Base-by-base conservation (phyloP, 768 basidiomycete genomes). In the Butyriboletus loyo region DNA sequence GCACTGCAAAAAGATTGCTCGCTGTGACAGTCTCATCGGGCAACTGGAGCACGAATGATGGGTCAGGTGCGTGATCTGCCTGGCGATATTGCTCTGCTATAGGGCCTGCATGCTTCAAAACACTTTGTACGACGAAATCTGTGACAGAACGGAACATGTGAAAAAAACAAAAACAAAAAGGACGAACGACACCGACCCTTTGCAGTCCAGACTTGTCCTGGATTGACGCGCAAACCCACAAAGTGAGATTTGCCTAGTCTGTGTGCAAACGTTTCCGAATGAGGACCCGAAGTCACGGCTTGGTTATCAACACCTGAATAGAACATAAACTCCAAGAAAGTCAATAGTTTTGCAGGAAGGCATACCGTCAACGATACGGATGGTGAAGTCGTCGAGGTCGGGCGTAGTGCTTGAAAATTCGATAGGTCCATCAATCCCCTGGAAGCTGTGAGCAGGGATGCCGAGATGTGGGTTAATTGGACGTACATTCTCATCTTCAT, bases 1-100 rank as follows among this genome's bases (percentile, higher is more conserved):
- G 95, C 42, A 95, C 78, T 11, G 88, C 93, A 63, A 79, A 93
- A 25, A 97, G 75, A 63, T 93, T 96, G 67, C 87, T 87, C 37
- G 78, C 80, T 13, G 79, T 77, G 49, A 84, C 78, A 8, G 83
- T 74, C 43, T 91, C 86, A 60, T 97, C 86, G 2, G 89, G 79
- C 3, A 97, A 73, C 36, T 85, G 84, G 10, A 95, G 76, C 14
- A 88, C 68, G 59, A 86, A 89, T 4, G 93, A 87, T 1, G 95
- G 86, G 61, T 95, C 90, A 0, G 95, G 95, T 1, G 70, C 68
- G 25, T 70, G 59, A 7, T 75, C 78, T 8, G 61, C 59, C 35
- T 67, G 47, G 58, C 75, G 76, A 70, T 86, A 90, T 3, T 79
- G 75, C 22, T 73, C 66, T 25, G 85, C 67, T 41, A 82, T 64